Percentiles rank a stretch among this genome's conserved stretches.
phyloP scores from a whole-genome alignment of 805 yeast genomes.

The Kockiozyma suomiensis region DNA sequence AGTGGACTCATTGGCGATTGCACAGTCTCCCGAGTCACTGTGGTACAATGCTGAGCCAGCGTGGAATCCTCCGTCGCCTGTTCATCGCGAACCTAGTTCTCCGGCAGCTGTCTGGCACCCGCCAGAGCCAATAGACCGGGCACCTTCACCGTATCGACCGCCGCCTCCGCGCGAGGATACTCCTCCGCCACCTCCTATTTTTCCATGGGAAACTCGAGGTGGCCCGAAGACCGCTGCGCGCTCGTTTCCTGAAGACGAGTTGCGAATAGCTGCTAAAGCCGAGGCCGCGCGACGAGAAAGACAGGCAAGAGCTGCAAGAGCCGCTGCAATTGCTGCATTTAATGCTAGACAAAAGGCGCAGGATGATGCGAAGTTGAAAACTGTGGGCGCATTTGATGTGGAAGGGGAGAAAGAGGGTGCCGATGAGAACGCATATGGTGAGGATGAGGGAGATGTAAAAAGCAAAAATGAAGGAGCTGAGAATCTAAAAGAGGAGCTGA shows the following conservation, averaged over 20 bases:
- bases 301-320: background rate
- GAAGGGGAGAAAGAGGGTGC: background rate
- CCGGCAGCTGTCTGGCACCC: slow-evolving; percentile 18
- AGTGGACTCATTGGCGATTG: background rate
- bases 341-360: background rate
- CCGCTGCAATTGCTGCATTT: background rate
- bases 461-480: slow-evolving; percentile 2
- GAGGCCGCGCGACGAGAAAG: background rate
- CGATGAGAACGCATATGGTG: slow-evolving; percentile 11
- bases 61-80: background rate
- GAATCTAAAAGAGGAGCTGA: slow-evolving; percentile 14
- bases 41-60: background rate
- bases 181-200: slow-evolving; percentile 26
- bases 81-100: background rate
- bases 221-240: slow-evolving; percentile 17
- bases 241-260: slow-evolving; percentile 26
- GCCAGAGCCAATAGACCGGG: slow-evolving; percentile 11
- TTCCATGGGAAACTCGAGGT: slow-evolving; percentile 31
- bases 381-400: slow-evolving; percentile 1
- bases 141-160: slow-evolving; percentile 2
- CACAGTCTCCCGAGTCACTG: background rate
- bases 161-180: slow-evolving; percentile 1
- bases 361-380: background rate
- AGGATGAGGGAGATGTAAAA: background rate
- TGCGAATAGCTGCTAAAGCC: slow-evolving; percentile 1